Evolutionary conservation across 306 rosid species (phyloP), one percentile per base, ranked within the genome.

Genomic region (Herpetospermum pedunculosum): DNA sequence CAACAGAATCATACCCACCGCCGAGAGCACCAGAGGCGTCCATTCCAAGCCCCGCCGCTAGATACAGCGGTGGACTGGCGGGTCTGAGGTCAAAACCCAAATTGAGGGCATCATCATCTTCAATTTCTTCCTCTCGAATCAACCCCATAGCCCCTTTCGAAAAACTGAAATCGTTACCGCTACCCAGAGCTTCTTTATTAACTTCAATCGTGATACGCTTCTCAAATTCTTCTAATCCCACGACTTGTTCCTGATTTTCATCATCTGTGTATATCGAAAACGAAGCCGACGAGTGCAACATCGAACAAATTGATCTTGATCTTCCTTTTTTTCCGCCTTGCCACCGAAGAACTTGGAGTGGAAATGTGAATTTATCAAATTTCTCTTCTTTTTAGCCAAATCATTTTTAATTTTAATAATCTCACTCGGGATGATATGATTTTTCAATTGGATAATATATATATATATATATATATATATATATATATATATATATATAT

Each of bases 41-140:
- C 79, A 86, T 70, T 21, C 98, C 98, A 58, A 84, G 81, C 54
- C 91, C 96, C 8, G 90, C 35, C 34, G 92, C 91, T 25, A 88
- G 82, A 82, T 84, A 84, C 92, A 90, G 74, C 21, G 85, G 88
- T 23, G 96, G 92, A 81, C 86, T 92, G 5, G 65, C 30, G 30
- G 88, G 89, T 77, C 23, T 25, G 0, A 68, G 73, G 21, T 67
- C 86, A 83, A 53, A 11, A n/a, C 48, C 77, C 76, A 30, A 48
- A 28, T 1, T 52, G 4, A 75, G 21, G 29, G 44, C 73, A 52
- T 81, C 87, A 59, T 72, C 83, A 34, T 84, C 89, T 47, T 80
- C 86, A 29, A 84, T 93, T 47, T 23, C 77, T 76, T 74, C 90
- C 80, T 88, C 90, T 77, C 86, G 83, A 77, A 94, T 89, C 83